Evolutionary conservation across 129 eudicot species (phyloP).

Genomic region (Apium graveolens): DNA sequence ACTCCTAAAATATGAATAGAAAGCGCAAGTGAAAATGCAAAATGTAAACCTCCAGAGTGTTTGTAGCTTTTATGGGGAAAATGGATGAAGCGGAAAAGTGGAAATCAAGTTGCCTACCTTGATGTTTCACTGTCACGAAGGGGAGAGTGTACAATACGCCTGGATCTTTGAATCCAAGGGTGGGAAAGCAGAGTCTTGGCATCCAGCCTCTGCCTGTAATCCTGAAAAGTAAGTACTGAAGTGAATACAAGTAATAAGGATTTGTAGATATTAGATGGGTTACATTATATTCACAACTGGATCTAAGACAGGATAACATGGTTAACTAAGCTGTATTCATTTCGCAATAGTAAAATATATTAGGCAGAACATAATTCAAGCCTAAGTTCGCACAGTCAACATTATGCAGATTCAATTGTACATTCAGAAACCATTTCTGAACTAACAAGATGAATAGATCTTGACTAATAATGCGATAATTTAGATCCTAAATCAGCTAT

Average conservation of each 20-base stretch:
- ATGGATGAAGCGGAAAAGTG: background rate
- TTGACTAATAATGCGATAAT: background rate
- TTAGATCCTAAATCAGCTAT: background rate
- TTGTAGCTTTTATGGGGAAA: background rate
- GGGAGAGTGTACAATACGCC: conserved; percentile 74
- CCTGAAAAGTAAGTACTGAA: conserved; percentile 41
- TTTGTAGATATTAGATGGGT: background rate
- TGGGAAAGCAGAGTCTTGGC: conserved; percentile 91
- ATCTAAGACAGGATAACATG: background rate
- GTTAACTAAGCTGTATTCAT: background rate
- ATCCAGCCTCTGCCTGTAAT: no score
- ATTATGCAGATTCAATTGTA: background rate
- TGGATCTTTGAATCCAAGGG: conserved; percentile 95
- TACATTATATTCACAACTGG: background rate
- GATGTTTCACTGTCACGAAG: conserved; percentile 70
- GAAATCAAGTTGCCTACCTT: conserved; percentile 32
- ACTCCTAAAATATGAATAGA: background rate
- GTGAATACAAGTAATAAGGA: conserved; percentile 20
- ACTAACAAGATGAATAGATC: background rate
- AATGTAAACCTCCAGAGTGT: background rate
- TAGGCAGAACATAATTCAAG: background rate
- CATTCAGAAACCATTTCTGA: conserved; percentile 3
- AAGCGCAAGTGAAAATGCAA: no score
- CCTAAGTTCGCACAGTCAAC: background rate
- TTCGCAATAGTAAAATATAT: background rate